Percentiles rank a stretch among this genome's conserved stretches.
These are phyloP conservation scores for Solanum hybrid DNA, from an alignment of 305 asterid genomes.

Conservation along the genomic window DNA sequence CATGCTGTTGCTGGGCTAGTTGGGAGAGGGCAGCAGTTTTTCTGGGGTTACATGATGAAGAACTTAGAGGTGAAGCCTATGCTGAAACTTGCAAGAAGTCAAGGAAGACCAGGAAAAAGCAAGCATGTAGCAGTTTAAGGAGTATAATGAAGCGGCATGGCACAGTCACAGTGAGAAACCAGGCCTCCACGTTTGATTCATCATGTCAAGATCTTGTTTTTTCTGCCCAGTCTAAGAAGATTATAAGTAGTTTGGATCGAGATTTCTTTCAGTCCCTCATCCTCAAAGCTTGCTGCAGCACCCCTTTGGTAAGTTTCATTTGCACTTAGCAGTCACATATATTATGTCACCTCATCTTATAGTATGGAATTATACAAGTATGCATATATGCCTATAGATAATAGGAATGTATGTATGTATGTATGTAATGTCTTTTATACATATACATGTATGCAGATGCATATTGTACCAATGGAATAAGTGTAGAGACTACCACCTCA, in stretches of 20 bases:
- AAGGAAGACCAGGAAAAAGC: conserved; percentile 7
- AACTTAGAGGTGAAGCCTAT: conserved; percentile 13
- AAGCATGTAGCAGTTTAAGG: conserved; percentile 19
- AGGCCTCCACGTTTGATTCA: conserved; percentile 41
- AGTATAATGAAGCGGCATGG: conserved; percentile 35
- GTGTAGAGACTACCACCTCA: not conserved
- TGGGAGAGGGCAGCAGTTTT: conserved; percentile 50
- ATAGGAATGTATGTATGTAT: not conserved
- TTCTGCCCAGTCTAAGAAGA: conserved; percentile 24
- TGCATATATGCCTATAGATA: not conserved
- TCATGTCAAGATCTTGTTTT: conserved; percentile 43
- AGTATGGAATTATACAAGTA: not conserved
- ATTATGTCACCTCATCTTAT: not conserved
- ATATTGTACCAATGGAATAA: not conserved
- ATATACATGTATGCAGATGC: not conserved
- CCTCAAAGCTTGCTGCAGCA: conserved; percentile 32
- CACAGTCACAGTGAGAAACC: conserved; percentile 47
- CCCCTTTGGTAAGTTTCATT: conserved; percentile 41
- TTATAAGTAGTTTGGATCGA: conserved; percentile 34
- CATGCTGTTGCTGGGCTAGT: conserved; percentile 79
- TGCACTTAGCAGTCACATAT: not conserved
- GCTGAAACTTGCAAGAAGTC: conserved; percentile 10
- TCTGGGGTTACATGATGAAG: conserved; percentile 38
- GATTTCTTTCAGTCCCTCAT: conserved; percentile 42
- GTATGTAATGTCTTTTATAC: not conserved